A percentile compares a stretch with the other conserved stretches of the same genome.
Evolutionary conservation across 768 basidiomycete species (phyloP).

Genomic region (Mycena vulgaris): DNA sequence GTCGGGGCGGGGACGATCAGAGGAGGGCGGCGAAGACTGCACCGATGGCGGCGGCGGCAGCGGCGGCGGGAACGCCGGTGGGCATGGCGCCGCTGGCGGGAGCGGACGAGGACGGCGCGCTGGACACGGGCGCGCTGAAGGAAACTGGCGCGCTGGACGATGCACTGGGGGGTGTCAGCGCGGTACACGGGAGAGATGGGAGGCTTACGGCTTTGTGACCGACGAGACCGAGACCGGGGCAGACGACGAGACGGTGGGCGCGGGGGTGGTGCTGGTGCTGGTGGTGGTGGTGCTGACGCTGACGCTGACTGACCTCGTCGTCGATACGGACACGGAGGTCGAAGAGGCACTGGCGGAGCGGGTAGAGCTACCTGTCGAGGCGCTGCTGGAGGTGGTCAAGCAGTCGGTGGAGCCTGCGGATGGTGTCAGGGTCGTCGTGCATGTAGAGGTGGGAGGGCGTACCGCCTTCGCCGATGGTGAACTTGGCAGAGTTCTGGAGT

Average conservation of each 20-base stretch:
- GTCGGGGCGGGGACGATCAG: not conserved
- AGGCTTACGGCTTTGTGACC: slow-evolving; percentile 6
- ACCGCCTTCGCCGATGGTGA: slow-evolving; percentile 15
- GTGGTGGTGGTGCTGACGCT: not conserved
- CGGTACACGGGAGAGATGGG: not conserved
- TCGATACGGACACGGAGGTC: not conserved
- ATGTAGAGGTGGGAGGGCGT: not conserved
- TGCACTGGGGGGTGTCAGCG: not conserved
- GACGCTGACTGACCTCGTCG: not conserved
- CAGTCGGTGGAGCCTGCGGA: slow-evolving; percentile 14
- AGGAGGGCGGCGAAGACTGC: slow-evolving; percentile 22
- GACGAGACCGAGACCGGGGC: not conserved
- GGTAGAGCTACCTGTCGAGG: too few relatives aligned
- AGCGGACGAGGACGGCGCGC: not conserved
- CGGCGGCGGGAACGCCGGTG: slow-evolving; percentile 12
- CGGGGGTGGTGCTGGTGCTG: not conserved
- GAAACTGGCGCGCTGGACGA: not conserved
- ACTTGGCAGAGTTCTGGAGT: slow-evolving; percentile 8
- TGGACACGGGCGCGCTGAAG: too few relatives aligned
- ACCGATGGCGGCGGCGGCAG: slow-evolving; percentile 12
- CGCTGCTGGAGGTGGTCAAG: not conserved
- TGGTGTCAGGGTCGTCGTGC: not conserved
- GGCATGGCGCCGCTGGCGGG: not conserved
- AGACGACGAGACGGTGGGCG: not conserved
- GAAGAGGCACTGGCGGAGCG: not conserved